A percentile compares a stretch with the other conserved stretches of the same genome.
phyloP scores from a whole-genome alignment of 805 yeast genomes.

The Ogataea populi-albae region DNA sequence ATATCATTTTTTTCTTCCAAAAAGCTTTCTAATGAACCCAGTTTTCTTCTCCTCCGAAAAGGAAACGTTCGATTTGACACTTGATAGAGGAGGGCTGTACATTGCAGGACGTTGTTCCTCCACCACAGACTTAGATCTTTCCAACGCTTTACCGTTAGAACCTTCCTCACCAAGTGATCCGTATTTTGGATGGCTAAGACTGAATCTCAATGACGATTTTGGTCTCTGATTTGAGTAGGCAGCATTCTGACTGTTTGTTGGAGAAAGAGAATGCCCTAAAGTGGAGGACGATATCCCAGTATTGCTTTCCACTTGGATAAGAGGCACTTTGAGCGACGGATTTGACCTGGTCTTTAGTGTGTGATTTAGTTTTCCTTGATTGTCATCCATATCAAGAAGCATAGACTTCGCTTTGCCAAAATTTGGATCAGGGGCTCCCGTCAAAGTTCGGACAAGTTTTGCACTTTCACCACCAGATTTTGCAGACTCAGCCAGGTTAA shows the following conservation, averaged over 20 bases:
- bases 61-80: constrained; percentile 3
- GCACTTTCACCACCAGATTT: constrained; percentile 37
- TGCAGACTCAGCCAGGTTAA: constrained; percentile 37
- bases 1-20: constrained; percentile 13
- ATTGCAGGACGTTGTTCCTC: not conserved
- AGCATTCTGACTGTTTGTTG: constrained; percentile 9
- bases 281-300: not conserved
- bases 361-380: not conserved
- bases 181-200: constrained; percentile 22
- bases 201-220: constrained; percentile 22
- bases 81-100: constrained; percentile 9
- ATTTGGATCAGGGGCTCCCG: constrained; percentile 38
- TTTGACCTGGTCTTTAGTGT: constrained; percentile 5
- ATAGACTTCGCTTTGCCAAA: constrained; percentile 29
- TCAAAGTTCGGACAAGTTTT: constrained; percentile 38
- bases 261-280: constrained; percentile 2
- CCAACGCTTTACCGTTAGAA: not conserved
- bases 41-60: constrained; percentile 12
- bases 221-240: constrained; percentile 21
- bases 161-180: constrained; percentile 2
- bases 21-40: constrained; percentile 21
- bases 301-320: constrained; percentile 9
- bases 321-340: constrained; percentile 7
- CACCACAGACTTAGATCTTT: not conserved
- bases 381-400: constrained; percentile 24